phyloP scores from a whole-genome alignment of 768 basidiomycete species.

The Rhodotorula babjevae region DNA sequence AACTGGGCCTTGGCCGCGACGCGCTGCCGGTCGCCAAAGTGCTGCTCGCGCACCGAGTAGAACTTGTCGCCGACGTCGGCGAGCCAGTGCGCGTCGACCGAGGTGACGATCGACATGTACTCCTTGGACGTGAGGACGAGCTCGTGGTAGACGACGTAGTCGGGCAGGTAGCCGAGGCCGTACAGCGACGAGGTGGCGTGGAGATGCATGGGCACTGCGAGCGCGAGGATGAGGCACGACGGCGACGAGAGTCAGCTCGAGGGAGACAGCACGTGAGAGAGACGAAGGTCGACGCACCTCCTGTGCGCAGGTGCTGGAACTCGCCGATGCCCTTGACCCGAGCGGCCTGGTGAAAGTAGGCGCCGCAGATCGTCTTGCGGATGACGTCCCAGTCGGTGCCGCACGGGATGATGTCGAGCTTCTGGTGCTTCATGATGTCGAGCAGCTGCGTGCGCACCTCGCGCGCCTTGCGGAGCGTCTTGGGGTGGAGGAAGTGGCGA shows the following conservation, averaged over 20 bases:
- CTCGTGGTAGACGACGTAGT: slow-evolving; percentile 92
- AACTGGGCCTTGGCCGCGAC: slow-evolving; percentile 49
- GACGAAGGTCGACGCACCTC: slow-evolving; percentile 44
- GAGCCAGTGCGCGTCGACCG: slow-evolving; percentile 95
- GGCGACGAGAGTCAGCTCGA: not conserved
- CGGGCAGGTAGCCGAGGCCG: slow-evolving; percentile 78
- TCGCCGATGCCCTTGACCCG: slow-evolving; percentile 98
- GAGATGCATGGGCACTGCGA: slow-evolving; percentile 74
- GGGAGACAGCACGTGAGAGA: too few species aligned
- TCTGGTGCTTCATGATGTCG: slow-evolving; percentile 99
- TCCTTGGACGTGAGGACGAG: slow-evolving; percentile 47
- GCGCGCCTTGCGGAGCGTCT: slow-evolving; percentile 84
- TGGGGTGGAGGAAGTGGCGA: slow-evolving; percentile 94
- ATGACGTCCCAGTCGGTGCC: slow-evolving; percentile 94
- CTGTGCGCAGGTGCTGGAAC: slow-evolving; percentile 94
- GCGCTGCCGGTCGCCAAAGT: slow-evolving; percentile 71
- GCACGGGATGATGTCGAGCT: slow-evolving; percentile 84
- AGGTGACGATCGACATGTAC: slow-evolving; percentile 99
- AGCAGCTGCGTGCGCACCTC: slow-evolving; percentile 94
- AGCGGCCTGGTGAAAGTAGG: slow-evolving; percentile 98
- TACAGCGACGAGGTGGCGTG: slow-evolving; percentile 96
- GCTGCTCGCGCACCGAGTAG: slow-evolving; percentile 77
- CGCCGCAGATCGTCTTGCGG: slow-evolving; percentile 89
- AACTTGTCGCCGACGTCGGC: slow-evolving; percentile 54
- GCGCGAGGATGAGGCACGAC: too few species aligned